Percentiles rank a stretch among this genome's conserved stretches.
phyloP scores from a whole-genome alignment of 441 rosid species.

The Populus hybrid region DNA sequence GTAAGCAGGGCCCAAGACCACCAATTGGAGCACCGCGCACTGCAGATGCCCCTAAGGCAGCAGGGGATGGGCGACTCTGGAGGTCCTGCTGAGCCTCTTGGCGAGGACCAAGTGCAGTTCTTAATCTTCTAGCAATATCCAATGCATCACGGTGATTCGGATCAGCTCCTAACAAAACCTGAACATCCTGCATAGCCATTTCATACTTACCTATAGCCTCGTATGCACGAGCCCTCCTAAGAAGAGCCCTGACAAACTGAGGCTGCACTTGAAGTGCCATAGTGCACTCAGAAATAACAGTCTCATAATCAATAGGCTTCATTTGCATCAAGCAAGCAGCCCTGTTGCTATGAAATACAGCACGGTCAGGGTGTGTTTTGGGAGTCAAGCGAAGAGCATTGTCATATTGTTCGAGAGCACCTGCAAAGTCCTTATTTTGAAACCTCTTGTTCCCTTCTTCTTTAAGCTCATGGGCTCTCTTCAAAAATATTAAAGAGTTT shows the following conservation, averaged over 20 bases:
- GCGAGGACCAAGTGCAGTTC: constrained; percentile 57
- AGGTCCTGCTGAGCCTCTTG: constrained; percentile 78
- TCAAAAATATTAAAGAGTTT: constrained; percentile 60
- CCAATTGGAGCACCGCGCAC: constrained; percentile 82
- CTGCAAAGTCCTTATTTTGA: constrained; percentile 64
- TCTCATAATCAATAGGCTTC: constrained; percentile 86
- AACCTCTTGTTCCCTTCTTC: constrained; percentile 91
- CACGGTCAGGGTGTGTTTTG: constrained; percentile 72
- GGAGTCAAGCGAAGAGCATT: constrained; percentile 70
- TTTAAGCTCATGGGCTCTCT: constrained; percentile 88
- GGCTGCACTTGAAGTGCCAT: constrained; percentile 85
- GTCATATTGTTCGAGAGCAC: constrained; percentile 75
- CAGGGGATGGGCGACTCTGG: constrained; percentile 88
- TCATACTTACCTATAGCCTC: constrained; percentile 75
- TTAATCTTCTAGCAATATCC: constrained; percentile 59
- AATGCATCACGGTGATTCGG: constrained; percentile 71
- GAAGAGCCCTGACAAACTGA: constrained; percentile 62
- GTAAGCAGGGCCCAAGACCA: constrained; percentile 89
- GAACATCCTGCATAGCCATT: constrained; percentile 79
- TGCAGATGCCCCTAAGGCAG: constrained; percentile 93
- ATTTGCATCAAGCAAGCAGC: constrained; percentile 98
- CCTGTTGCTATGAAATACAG: constrained; percentile 82
- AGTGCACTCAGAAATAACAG: constrained; percentile 72
- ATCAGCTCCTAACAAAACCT: constrained; percentile 56
- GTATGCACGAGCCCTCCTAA: constrained; percentile 82